phyloP scores from a whole-genome alignment of 805 yeast species.

The Candida ortonii region DNA sequence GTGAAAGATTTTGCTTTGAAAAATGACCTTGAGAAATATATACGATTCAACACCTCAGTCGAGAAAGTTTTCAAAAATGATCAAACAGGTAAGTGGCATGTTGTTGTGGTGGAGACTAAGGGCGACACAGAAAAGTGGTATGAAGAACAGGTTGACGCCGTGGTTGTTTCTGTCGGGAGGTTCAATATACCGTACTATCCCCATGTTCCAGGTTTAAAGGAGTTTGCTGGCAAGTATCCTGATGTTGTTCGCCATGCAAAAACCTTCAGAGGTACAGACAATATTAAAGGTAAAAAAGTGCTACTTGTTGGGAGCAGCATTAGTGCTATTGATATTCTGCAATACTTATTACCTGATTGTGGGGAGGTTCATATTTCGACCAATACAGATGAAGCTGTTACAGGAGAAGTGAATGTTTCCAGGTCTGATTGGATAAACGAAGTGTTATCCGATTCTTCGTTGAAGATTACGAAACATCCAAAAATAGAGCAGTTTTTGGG shows the following conservation, averaged over 20 bases:
- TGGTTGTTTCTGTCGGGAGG: constrained; percentile 40
- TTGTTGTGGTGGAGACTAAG: constrained; percentile 3
- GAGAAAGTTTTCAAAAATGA: constrained; percentile 29
- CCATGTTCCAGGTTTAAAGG: constrained; percentile 32
- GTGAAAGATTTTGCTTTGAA: constrained; percentile 23
- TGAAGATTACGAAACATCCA: constrained; percentile 33
- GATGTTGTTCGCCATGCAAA: constrained; percentile 26
- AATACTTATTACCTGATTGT: constrained; percentile 34
- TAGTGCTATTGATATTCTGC: constrained; percentile 62
- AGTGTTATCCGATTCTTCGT: constrained; percentile 32
- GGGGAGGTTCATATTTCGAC: constrained; percentile 22
- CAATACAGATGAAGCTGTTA: constrained; percentile 1
- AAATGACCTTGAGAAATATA: constrained; percentile 30
- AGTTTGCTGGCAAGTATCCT: constrained; percentile 32
- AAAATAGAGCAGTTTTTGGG: constrained; percentile 41
- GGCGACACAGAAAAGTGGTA: constrained; percentile 36
- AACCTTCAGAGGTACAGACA: constrained; percentile 30
- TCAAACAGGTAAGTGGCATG: constrained; percentile 4
- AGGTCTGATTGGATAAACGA: constrained; percentile 36
- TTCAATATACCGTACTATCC: constrained; percentile 42
- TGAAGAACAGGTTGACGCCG: constrained; percentile 40
- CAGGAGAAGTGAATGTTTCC: constrained; percentile 25
- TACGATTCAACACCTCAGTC: constrained; percentile 36
- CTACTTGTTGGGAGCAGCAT: constrained; percentile 43
- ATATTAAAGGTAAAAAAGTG: constrained; percentile 31